These are phyloP conservation scores for Mycothermus thermophilus DNA, from an alignment of 495 filamentous ascomycete species.

Conservation along the genomic window DNA sequence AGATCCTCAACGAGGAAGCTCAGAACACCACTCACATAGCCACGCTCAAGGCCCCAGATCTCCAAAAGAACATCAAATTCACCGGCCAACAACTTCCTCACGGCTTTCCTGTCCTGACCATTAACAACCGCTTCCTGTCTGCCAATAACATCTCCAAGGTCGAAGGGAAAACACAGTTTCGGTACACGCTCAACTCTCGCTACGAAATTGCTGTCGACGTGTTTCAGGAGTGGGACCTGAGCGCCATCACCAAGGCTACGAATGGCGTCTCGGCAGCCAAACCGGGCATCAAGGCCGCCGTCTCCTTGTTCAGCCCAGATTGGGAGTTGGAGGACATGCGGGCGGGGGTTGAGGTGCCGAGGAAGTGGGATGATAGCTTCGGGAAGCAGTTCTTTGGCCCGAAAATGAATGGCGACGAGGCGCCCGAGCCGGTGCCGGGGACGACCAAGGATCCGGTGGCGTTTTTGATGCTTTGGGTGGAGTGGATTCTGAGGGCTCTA, in stretches of 20 bases:
- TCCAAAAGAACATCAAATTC: not conserved
- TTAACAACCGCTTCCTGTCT: not conserved
- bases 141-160: conserved; percentile 1
- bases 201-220: conserved; percentile 10
- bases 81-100: not conserved
- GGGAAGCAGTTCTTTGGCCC: conserved; percentile 4
- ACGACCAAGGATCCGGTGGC: conserved; percentile 3
- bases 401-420: not conserved
- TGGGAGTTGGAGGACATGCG: conserved; percentile 14
- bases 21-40: not conserved
- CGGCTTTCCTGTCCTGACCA: not conserved
- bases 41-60: not conserved
- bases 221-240: conserved; percentile 3
- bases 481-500: conserved; percentile 8
- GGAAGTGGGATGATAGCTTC: conserved; percentile 9
- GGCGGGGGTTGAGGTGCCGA: not conserved
- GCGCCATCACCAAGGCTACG: not conserved
- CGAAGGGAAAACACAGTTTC: conserved; percentile 6
- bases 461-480: conserved; percentile 8
- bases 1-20: not conserved
- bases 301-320: conserved; percentile 5
- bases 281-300: not conserved
- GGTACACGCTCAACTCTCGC: conserved; percentile 3
- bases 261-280: not conserved
- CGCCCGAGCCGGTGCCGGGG: not conserved